Evolutionary conservation across 495 filamentous ascomycete genomes (phyloP).

Genomic region (Hypomontagnella monticulosa): DNA sequence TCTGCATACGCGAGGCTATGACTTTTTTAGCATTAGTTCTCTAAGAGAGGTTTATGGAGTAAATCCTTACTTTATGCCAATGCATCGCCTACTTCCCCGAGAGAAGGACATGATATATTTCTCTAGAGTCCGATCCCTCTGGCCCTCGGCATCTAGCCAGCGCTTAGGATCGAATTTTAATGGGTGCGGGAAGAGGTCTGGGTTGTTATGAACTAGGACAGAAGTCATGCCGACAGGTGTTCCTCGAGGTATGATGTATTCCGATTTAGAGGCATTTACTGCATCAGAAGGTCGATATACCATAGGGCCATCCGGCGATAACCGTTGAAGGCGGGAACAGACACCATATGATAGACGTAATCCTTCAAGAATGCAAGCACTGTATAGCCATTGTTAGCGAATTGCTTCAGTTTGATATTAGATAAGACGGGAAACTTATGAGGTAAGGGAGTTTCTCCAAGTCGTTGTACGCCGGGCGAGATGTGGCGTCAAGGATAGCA

Average conservation of each 20-base stretch:
- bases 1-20: slow-evolving; percentile 4
- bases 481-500: slow-evolving; percentile 38
- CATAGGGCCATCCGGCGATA: slow-evolving; percentile 6
- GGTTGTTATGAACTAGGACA: neutral
- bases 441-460: slow-evolving; percentile 65
- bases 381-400: slow-evolving; percentile 30
- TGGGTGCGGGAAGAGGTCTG: slow-evolving; percentile 4
- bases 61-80: slow-evolving; percentile 28
- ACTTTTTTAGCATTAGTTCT: neutral
- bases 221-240: slow-evolving; percentile 22
- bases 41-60: neutral
- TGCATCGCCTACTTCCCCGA: slow-evolving; percentile 19
- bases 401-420: neutral
- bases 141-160: slow-evolving; percentile 6
- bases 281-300: slow-evolving; percentile 3
- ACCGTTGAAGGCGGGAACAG: neutral
- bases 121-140: slow-evolving; percentile 10
- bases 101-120: slow-evolving; percentile 16
- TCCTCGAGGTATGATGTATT: slow-evolving; percentile 21
- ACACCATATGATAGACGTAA: slow-evolving; percentile 56
- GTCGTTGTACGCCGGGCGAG: slow-evolving; percentile 47
- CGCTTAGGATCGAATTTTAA: slow-evolving; percentile 1
- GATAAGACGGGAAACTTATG: slow-evolving; percentile 11
- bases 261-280: neutral
- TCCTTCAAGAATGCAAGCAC: slow-evolving; percentile 57